Percentiles rank a stretch among this genome's conserved stretches.
These are phyloP conservation scores for Trametes punicea DNA, from an alignment of 768 basidiomycete species.

Conservation along the genomic window DNA sequence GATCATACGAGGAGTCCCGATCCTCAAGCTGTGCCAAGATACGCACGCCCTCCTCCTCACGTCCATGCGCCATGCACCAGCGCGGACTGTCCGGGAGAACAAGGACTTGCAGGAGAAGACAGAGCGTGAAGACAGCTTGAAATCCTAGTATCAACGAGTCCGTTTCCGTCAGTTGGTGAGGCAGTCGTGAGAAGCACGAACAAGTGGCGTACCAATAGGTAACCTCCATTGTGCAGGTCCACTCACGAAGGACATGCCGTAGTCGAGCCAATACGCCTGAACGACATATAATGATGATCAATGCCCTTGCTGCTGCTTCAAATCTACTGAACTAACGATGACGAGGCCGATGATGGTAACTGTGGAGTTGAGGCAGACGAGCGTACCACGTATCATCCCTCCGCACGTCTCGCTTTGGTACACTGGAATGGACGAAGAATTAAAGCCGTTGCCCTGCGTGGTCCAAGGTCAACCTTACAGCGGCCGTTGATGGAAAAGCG, in stretches of 20 bases:
- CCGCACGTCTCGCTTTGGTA: conserved; percentile 41
- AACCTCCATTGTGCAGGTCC: conserved; percentile 27
- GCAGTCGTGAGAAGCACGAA: neutral
- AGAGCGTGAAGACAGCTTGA: conserved; percentile 39
- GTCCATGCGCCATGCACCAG: conserved; percentile 40
- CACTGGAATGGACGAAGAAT: conserved; percentile 40
- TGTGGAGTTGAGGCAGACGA: conserved; percentile 38
- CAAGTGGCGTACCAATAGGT: conserved; percentile 25
- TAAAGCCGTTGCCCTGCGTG: conserved; percentile 38
- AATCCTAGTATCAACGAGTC: conserved; percentile 28
- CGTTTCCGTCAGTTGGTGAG: no score
- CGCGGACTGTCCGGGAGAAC: conserved; percentile 40
- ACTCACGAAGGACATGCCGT: conserved; percentile 37
- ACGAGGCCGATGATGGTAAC: conserved; percentile 40
- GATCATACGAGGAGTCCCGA: conserved; percentile 32
- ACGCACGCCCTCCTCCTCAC: conserved; percentile 33
- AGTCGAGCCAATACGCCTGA: conserved; percentile 41
- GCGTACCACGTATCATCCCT: conserved; percentile 34
- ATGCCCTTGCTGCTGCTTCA: neutral
- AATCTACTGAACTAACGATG: conserved; percentile 28
- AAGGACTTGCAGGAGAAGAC: conserved; percentile 33
- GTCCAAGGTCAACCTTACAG: neutral
- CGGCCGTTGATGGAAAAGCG: neutral
- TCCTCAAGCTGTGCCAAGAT: conserved; percentile 36
- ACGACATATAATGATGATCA: neutral